A percentile compares a stretch with the other conserved stretches of the same genome.
Conservation (phyloP, 495 filamentous ascomycete genomes). For the Podospora sp. region DNA sequence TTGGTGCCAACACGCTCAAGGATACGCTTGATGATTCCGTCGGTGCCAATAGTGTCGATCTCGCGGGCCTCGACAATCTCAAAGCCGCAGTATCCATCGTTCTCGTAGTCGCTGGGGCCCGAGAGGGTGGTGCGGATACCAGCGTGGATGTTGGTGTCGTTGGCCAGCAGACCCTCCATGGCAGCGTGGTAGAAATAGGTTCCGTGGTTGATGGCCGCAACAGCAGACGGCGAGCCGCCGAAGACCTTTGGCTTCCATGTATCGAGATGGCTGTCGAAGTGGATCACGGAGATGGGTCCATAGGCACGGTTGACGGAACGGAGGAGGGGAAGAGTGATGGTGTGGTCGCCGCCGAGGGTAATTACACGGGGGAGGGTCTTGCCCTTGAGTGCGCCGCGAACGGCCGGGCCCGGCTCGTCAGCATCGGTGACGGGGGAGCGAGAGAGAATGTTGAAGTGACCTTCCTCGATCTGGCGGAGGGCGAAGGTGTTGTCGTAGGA, state of each 20-base stretch:
- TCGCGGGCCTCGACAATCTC: constrained; percentile 73
- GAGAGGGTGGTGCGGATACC: constrained; percentile 77
- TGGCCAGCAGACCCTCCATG: constrained; percentile 72
- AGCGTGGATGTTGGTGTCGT: constrained; percentile 72
- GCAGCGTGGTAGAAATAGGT: constrained; percentile 85
- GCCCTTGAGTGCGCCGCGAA: constrained; percentile 41
- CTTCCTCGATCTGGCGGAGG: constrained; percentile 77
- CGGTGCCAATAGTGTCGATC: constrained; percentile 67
- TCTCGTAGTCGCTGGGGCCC: constrained; percentile 71
- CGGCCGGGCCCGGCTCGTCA: constrained; percentile 46
- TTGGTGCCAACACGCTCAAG: constrained; percentile 63
- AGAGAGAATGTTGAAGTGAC: constrained; percentile 58
- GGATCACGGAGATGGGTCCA: constrained; percentile 78
- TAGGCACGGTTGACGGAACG: constrained; percentile 77
- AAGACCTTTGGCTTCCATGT: constrained; percentile 74
- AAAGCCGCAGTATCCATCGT: constrained; percentile 70
- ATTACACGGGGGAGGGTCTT: constrained; percentile 64
- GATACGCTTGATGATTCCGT: constrained; percentile 66
- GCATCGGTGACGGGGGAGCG: constrained; percentile 53
- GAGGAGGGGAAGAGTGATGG: constrained; percentile 76
- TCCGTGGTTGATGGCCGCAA: constrained; percentile 76
- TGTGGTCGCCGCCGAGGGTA: constrained; percentile 83
- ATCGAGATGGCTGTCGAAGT: constrained; percentile 83
- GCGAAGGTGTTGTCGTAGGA: constrained; percentile 80
- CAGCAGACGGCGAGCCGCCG: constrained; percentile 60